Conservation (phyloP, 2,329 filamentous ascomycete species). For the Pestalotiopsis sp. region DNA sequence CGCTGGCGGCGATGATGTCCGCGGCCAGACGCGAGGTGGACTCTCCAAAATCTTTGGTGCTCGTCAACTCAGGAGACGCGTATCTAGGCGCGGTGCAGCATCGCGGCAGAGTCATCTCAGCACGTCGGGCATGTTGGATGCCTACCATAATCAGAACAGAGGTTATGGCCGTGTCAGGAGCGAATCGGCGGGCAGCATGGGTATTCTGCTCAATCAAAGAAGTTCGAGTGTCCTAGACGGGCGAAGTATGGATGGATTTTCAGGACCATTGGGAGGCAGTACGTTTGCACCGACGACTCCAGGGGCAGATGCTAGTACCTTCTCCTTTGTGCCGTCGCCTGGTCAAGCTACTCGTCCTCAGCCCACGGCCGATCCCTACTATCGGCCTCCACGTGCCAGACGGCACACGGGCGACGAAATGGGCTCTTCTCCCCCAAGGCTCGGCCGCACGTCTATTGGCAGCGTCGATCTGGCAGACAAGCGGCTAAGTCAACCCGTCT, state of each 20-base stretch:
- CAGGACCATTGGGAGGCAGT: slow-evolving; percentile 57
- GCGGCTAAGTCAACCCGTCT: slow-evolving; percentile 38
- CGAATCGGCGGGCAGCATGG: slow-evolving; percentile 63
- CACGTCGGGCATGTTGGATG: slow-evolving; percentile 76
- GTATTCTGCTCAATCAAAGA: slow-evolving; percentile 49
- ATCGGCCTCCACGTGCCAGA: slow-evolving; percentile 78
- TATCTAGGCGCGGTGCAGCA: slow-evolving; percentile 61
- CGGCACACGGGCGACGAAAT: slow-evolving; percentile 62
- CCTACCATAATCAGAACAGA: slow-evolving; percentile 67
- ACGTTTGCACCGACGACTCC: slow-evolving; percentile 75
- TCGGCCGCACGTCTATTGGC: slow-evolving; percentile 38
- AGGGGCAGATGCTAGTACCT: slow-evolving; percentile 65
- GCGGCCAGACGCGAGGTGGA: slow-evolving; percentile 76
- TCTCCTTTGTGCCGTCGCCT: slow-evolving; percentile 70
- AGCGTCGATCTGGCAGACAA: slow-evolving; percentile 41
- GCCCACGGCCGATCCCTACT: slow-evolving; percentile 75
- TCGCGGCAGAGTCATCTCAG: slow-evolving; percentile 83
- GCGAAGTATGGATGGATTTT: slow-evolving; percentile 48
- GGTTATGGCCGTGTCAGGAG: slow-evolving; percentile 64
- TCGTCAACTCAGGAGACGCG: slow-evolving; percentile 80
- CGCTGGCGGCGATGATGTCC: slow-evolving; percentile 75
- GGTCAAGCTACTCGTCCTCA: slow-evolving; percentile 46
- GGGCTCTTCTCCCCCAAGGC: slow-evolving; percentile 36
- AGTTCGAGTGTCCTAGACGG: slow-evolving; percentile 60
- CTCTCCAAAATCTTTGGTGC: slow-evolving; percentile 90